Conservation (phyloP, 2,329 filamentous ascomycete genomes). For the Ceratocystis harringtonii region DNA sequence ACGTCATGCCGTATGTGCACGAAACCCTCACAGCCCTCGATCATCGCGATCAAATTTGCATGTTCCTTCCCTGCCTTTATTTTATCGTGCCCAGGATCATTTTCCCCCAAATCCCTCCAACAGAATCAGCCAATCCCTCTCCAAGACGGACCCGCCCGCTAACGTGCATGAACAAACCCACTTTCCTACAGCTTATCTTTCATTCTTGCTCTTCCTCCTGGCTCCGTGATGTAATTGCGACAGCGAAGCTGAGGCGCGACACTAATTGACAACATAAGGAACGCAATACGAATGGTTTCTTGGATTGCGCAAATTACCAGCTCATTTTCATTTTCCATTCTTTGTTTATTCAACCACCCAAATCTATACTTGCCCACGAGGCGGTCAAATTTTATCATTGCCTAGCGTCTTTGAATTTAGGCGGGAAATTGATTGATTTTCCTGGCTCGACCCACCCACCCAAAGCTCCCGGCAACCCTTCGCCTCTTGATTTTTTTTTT, state of each 20-base stretch:
- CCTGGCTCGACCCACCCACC: constrained; percentile 3
- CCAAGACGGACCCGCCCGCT: background rate
- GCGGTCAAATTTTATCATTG: background rate
- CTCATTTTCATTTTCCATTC: background rate
- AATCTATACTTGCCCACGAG: too few relatives aligned
- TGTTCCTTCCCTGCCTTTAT: too few relatives aligned
- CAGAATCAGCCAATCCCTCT: background rate
- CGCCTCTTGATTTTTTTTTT: background rate
- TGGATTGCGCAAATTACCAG: background rate
- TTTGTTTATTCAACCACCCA: too few relatives aligned
- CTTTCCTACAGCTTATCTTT: constrained; percentile 1
- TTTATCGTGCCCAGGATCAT: too few relatives aligned
- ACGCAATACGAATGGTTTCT: too few relatives aligned
- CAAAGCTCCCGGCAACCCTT: background rate
- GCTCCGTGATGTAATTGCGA: background rate
- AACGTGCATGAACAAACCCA: background rate
- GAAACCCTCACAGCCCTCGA: too few relatives aligned
- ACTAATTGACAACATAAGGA: background rate
- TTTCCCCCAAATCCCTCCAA: too few relatives aligned
- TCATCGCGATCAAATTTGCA: too few relatives aligned
- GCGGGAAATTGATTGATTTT: background rate
- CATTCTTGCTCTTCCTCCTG: background rate
- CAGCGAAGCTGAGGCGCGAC: background rate
- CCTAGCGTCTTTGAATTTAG: background rate
- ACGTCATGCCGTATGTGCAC: too few relatives aligned